Evolutionary conservation across 1,139 yeast genomes (phyloP), one percentile per base, ranked within the genome.

Genomic region (Yamadazyma atlantica): DNA sequence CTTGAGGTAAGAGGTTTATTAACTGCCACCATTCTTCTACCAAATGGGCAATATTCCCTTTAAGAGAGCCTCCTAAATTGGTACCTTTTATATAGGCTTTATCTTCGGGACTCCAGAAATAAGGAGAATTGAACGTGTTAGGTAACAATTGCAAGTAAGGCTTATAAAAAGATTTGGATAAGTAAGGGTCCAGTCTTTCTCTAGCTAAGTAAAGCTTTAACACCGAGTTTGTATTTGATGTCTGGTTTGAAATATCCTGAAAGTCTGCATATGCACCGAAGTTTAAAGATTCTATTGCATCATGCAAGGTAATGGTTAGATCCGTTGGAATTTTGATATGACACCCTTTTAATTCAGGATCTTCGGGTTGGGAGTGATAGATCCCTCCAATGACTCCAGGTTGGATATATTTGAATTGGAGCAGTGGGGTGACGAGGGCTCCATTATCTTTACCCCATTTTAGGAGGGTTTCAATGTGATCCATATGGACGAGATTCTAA

Each of bases 131-230:
- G 19, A 78, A 69, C 11, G 75, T 64, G 2, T 55, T 44, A 0
- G 96, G 95, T 18, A 88, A 66, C n/a, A 73, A 55, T 19, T 66
- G 57, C 24, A 87, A 54, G 52, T 86, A 89, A 0, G 82, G 77
- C 33, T 54, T 40, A 49, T 53, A 73, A 39, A 58, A 60, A 3
- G 66, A 58, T 10, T 46, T 40, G 7, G 29, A 10, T 8, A 55
- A 30, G 14, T 35, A 39, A 4, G 32, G 24, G 3, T 43, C 18
- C 8, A 54, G 42, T 38, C 69, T 50, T 40, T 56, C 71, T 33
- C 58, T 58, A 44, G 80, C 70, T 41, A 81, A 55, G 36, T 63
- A 69, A 11, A 82, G 52, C 49, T 79, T 77, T 8, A 75, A 60
- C 11, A 75, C 52, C 0, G 73, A 57, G 50, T 76, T 80, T 32